Base-by-base conservation (phyloP, 805 yeast species). In the Wickerhamiella brachini region DNA sequence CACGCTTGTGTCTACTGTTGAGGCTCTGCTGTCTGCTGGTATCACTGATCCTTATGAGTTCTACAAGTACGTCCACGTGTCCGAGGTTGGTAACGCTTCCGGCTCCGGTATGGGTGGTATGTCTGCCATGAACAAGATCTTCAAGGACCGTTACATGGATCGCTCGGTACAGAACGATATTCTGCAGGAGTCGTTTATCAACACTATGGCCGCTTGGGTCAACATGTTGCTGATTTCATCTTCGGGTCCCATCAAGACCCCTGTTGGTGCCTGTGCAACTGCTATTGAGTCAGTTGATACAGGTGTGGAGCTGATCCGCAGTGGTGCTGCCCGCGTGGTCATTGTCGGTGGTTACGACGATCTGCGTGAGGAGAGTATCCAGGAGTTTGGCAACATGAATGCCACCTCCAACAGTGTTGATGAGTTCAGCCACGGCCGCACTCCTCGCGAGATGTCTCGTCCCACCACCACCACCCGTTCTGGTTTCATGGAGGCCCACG, bases 61-160 rank as follows among this genome's bases (percentile, higher is more conserved):
- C 77, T 93, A 93, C 78, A 83, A 90, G 73, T 94, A 93, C 68
- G 95, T 94, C 48, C 99, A 93, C 69, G 95, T 93, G 52, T 88
- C 97, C 46, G 97, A 93, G 72, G 88, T 93, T 60, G 99, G 98
- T 75, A 94, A 90, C 79, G 89, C 97, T 78, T 84, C 95, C 47
- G 99, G 99, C 75, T 88, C 97, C 52, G 99, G 99, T 80, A 90
- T 93, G 95, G 99, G 99, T 72, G 99, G 99, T 83, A 94, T 90
- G 62, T 68, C 84, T 61, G 98, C 99, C 49, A 73, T 93, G 65
- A 85, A 94, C 69, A 97, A 96, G 62, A 93, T 93, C 97, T 93
- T 88, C 77, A 88, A 78, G 71, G 95, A 90, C 66, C 82, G 99
- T 73, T 93, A 77, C 74, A 73, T 79, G 61, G 99, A 93, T 68